Percentiles rank a stretch among this genome's conserved stretches.
phyloP scores from a whole-genome alignment of 257 asterid genomes.

The Nicotiana obtusifolia region DNA sequence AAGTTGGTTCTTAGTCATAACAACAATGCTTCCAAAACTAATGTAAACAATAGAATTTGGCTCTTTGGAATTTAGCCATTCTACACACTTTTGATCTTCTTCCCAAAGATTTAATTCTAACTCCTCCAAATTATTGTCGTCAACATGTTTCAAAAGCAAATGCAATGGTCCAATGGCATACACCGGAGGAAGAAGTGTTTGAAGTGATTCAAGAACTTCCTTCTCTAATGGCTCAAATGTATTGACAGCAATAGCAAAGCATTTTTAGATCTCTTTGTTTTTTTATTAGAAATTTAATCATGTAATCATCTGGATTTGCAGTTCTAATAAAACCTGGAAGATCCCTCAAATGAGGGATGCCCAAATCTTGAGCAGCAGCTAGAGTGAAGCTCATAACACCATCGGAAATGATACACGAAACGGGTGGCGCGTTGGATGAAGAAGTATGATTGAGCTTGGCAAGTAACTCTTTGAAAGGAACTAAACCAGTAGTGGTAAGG shows the following conservation, averaged over 20 bases:
- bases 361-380: slow-evolving; percentile 44
- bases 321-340: slow-evolving; percentile 44
- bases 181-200: slow-evolving; percentile 29
- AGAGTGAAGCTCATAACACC: slow-evolving; percentile 40
- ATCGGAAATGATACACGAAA: slow-evolving; percentile 51
- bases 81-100: slow-evolving; percentile 34
- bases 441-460: slow-evolving; percentile 20
- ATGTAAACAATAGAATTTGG: slow-evolving; percentile 41
- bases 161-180: slow-evolving; percentile 50
- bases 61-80: slow-evolving; percentile 48
- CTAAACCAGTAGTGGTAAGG: slow-evolving; percentile 21
- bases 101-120: slow-evolving; percentile 50
- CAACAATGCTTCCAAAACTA: slow-evolving; percentile 39
- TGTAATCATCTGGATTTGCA: slow-evolving; percentile 21
- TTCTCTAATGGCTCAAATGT: slow-evolving; percentile 45
- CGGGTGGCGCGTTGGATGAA: slow-evolving; percentile 29
- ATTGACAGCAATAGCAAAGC: slow-evolving; percentile 44
- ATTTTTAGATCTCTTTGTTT: slow-evolving; percentile 11
- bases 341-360: slow-evolving; percentile 44
- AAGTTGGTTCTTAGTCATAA: slow-evolving; percentile 33
- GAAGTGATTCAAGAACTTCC: slow-evolving; percentile 25
- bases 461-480: slow-evolving; percentile 34
- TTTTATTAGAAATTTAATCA: slow-evolving; percentile 24
- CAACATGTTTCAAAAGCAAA: slow-evolving; percentile 16
- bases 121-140: slow-evolving; percentile 5